These are phyloP conservation scores for Agrostemma githago DNA, from an alignment of 148 eudicot species.

Conservation along the genomic window DNA sequence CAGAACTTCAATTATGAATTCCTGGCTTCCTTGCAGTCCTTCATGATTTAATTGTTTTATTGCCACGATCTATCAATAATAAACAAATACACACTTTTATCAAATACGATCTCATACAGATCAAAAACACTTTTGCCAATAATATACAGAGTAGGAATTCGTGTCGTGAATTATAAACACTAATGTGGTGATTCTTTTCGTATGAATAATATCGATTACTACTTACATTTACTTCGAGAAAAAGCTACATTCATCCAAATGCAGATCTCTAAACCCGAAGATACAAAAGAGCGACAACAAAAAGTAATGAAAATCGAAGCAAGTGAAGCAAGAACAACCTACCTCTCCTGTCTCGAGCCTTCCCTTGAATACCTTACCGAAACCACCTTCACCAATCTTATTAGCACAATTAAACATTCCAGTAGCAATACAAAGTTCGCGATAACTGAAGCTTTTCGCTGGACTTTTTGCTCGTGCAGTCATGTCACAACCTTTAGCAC, in stretches of 20 bases:
- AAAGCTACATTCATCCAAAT: not conserved
- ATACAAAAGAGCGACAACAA: not conserved
- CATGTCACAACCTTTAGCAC: conserved; percentile 22
- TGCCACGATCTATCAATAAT: conserved; percentile 37
- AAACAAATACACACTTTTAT: conserved; percentile 16
- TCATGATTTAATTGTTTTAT: conserved; percentile 42
- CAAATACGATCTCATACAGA: conserved; percentile 8
- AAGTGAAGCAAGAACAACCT: not conserved
- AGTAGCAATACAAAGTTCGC: conserved; percentile 41
- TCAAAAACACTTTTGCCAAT: not conserved
- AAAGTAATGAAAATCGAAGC: not conserved
- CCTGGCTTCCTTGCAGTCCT: conserved; percentile 45
- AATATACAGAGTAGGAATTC: too few relatives aligned
- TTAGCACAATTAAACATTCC: conserved; percentile 35
- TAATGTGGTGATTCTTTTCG: not conserved
- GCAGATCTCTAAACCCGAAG: not conserved
- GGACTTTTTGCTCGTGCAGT: conserved; percentile 26
- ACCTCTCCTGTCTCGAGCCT: conserved; percentile 40
- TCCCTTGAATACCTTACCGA: conserved; percentile 60
- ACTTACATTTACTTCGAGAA: not conserved
- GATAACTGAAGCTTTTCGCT: conserved; percentile 38
- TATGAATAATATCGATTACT: not conserved
- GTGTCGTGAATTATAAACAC: too few relatives aligned
- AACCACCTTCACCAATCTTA: conserved; percentile 74
- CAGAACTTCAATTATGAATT: conserved; percentile 46